Evolutionary conservation across 129 eudicot species (phyloP), one percentile per base, ranked within the genome.

Genomic region (Arctium minus): DNA sequence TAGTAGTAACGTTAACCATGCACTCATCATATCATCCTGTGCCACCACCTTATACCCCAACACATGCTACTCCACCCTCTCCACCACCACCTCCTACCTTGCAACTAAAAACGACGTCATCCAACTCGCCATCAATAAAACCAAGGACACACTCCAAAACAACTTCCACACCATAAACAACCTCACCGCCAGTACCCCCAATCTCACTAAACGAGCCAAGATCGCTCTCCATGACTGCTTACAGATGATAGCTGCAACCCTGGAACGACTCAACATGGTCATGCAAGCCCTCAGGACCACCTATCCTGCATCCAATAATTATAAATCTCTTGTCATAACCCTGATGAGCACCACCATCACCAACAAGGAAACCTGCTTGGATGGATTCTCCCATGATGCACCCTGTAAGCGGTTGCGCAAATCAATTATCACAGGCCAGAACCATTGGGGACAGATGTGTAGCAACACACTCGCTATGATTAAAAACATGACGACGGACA

Each of bases 191-290:
- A 40, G 50, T 10, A 22, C 64, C 3, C 70, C 82, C 1, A 77
- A 79, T 15, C 82, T 91, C n/a, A 86, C 90, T 3, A 67, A 79
- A 32, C 92, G 94, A 0, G 92, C 87, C 77, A 90, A 82, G 53
- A 64, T 39, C 10, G 97, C 97, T n/a, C 82, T 92, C 37, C 72
- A 88, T 31, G 97, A 92, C 70, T 92, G 97, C 40, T 80, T 88
- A n/a, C 88, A 87, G 86, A 84, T 84, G 31, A 84, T 87, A 0
- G 91, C 85, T 29, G 86, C 82, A 36, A 88, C 97, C 8, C 81
- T 92, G 0, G 94, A 92, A 17, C 92, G 87, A 82, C 88, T 92
- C 32, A 75, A 77, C 39, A 8, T 50, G 10, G 79, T 93, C 37
- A 69, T 83, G 2, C 9, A 37, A 35, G 92, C 88, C 36, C 85